Evolutionary conservation across 1,284 basidiomycete species (phyloP), one percentile per base, ranked within the genome.

Genomic region (Pholiota adiposa): DNA sequence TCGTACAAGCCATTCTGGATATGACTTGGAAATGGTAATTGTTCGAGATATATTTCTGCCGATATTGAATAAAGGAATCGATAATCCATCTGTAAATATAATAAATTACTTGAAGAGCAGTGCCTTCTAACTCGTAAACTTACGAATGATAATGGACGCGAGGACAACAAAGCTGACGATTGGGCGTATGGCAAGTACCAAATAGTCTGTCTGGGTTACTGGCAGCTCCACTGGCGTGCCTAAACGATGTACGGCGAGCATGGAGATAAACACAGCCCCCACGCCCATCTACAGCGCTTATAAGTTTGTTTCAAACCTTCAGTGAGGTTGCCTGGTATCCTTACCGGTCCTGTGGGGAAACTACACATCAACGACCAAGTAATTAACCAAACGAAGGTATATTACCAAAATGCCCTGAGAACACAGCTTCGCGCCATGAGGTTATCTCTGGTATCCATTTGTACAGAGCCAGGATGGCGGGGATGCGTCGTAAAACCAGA

Each of bases 91-190:
- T 91, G 66, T 2, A 58, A 25, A 50, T 12, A 27, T 29, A 25
- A 55, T 9, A n/a, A 44, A 14, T 18, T 40, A 9, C 48, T 14
- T 49, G 46, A 14, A 27, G 12, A 40, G n/a, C n/a, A n/a, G n/a
- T 19, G 27, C 50, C 16, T 29, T 16, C 38, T n/a, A 25, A 16
- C 14, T 46, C 18, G 44, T 27, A 46, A n/a, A 75, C 89, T 69
- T 70, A 92, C 90, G 93, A 58, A 89, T 80, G 66, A 94, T 76
- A 64, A 96, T 92, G 0, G 94, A 96, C 3, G 88, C 81, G 0
- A 97, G 78, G 1, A 97, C 93, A 38, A 96, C 76, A 71, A 96
- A 96, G 1, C 90, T 82, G 0, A 94, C 90, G 48, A 97, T 88
- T 1, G 93, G 91, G 63, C 92, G 86, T 16, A 96, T 79, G 11